phyloP scores from a whole-genome alignment of 805 yeast genomes.

The Kuraishia borneana region DNA sequence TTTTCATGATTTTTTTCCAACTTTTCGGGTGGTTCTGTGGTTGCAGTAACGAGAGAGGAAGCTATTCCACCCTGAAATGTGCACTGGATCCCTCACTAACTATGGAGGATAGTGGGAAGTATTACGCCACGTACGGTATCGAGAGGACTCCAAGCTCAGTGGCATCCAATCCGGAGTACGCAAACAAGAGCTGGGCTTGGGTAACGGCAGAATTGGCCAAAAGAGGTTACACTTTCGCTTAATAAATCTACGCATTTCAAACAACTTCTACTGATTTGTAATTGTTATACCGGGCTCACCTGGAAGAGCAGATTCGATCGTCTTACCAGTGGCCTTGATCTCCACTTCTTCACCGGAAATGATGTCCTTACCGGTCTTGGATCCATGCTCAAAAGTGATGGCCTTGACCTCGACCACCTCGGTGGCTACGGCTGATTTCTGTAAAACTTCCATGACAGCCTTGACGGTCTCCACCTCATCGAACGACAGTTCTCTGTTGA shows the following conservation, averaged over 20 bases:
- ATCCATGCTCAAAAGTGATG: conserved; percentile 53
- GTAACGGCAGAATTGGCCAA: conserved; percentile 48
- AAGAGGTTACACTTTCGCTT: conserved; percentile 26
- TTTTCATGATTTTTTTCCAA: conserved; percentile 65
- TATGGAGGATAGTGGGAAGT: conserved; percentile 58
- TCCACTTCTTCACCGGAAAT: conserved; percentile 60
- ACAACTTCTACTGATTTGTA: conserved; percentile 33
- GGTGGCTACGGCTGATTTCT: conserved; percentile 52
- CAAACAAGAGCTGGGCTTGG: conserved; percentile 74
- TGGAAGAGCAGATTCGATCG: conserved; percentile 77
- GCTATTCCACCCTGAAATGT: conserved; percentile 51
- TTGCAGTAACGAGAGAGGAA: conserved; percentile 60
- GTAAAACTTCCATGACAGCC: conserved; percentile 40
- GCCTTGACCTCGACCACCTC: conserved; percentile 47
- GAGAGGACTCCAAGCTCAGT: conserved; percentile 45
- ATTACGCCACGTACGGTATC: conserved; percentile 49
- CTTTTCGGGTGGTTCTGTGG: conserved; percentile 61
- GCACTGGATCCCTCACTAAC: conserved; percentile 42
- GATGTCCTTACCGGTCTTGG: conserved; percentile 50
- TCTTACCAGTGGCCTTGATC: conserved; percentile 53
- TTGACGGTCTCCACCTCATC: conserved; percentile 62
- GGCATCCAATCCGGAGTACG: conserved; percentile 47
- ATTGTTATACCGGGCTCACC: conserved; percentile 86
- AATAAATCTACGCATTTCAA: neutral
- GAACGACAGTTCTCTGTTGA: conserved; percentile 81